Evolutionary conservation across 352 stramenopile genomes (phyloP).

Genomic region (Albugo candida): DNA sequence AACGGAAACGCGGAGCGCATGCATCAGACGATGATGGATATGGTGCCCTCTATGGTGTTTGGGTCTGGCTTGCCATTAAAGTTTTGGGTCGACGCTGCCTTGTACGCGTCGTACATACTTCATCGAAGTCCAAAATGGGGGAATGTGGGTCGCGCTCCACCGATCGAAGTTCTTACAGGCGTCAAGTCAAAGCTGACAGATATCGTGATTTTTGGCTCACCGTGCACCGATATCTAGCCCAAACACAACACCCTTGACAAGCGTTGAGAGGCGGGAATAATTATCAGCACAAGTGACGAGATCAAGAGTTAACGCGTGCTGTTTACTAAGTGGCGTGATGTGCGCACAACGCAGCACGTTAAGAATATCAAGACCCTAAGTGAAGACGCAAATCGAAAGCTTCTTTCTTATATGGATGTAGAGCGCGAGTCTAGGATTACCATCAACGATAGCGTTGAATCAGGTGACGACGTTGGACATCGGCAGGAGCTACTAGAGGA

Average conservation of each 20-base stretch:
- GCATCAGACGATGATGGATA: neutral
- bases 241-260: neutral
- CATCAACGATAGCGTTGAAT: no score
- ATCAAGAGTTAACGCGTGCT: neutral
- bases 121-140: constrained; percentile 2
- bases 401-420: no score
- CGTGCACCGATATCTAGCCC: constrained; percentile 1
- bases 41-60: constrained; percentile 3
- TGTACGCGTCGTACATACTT: constrained; percentile 3
- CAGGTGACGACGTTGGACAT: no score
- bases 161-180: constrained; percentile 1
- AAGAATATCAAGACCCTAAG: constrained; percentile 3
- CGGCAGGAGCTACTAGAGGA: no score
- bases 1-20: neutral
- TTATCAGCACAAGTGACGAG: neutral
- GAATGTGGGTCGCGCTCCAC: neutral
- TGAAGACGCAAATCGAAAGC: no score
- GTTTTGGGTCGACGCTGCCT: constrained; percentile 4
- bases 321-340: neutral
- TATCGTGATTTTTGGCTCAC: constrained; percentile 3
- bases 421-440: no score
- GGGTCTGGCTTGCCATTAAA: neutral
- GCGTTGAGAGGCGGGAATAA: neutral
- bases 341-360: neutral
- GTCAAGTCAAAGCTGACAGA: neutral